phyloP scores from a whole-genome alignment of 169 alveolate genomes.

The Cyclospora cayetanensis region DNA sequence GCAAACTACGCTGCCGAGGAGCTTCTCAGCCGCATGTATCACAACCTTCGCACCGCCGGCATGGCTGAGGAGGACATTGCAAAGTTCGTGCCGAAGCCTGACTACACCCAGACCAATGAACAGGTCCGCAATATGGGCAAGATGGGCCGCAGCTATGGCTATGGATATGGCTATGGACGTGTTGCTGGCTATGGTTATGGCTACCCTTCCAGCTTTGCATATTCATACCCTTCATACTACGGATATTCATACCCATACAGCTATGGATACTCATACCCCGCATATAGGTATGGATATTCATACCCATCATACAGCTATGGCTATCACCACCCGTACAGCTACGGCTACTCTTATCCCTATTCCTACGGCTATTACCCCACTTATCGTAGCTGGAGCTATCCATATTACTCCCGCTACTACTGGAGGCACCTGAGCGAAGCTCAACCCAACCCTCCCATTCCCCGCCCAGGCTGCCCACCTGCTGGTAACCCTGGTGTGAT shows the following conservation, averaged over 20 bases:
- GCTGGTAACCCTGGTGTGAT: not conserved
- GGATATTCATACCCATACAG: not conserved
- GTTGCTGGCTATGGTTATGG: not conserved
- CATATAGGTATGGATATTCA: not conserved
- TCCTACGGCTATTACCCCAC: not conserved
- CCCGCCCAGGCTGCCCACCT: conserved; percentile 22
- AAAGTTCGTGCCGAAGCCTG: not conserved
- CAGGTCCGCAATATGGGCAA: conserved; percentile 15
- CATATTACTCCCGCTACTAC: conserved; percentile 18
- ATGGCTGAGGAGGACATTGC: conserved; percentile 38
- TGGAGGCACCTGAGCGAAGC: conserved; percentile 1
- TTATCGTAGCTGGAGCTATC: conserved; percentile 23
- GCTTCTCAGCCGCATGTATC: conserved; percentile 22
- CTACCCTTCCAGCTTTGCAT: not conserved
- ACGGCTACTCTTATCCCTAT: not conserved
- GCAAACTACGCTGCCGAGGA: conserved; percentile 9
- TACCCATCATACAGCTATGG: conserved; percentile 16
- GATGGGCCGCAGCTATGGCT: not conserved
- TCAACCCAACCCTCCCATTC: not conserved
- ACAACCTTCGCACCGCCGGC: conserved; percentile 29
- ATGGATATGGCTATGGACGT: not conserved
- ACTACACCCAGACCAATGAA: not conserved
- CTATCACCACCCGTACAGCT: not conserved
- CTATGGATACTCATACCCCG: not conserved
- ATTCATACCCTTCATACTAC: not conserved